A percentile compares a stretch with the other conserved stretches of the same genome.
Evolutionary conservation across 352 stramenopile genomes (phyloP).

Genomic region (Phytopythium montanum): DNA sequence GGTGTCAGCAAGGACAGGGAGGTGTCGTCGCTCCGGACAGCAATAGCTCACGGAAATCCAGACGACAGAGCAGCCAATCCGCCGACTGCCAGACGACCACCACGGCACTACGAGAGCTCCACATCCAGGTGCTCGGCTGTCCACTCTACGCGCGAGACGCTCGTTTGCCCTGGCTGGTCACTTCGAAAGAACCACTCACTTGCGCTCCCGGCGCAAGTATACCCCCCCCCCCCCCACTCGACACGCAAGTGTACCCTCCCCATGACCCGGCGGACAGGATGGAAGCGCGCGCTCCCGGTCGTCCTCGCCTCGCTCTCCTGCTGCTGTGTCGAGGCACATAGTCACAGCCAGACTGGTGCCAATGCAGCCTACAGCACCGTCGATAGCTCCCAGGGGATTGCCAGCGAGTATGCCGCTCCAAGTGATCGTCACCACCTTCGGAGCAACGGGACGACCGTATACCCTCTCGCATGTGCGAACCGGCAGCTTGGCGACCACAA

Average conservation of each 20-base stretch:
- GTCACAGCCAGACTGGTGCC: background rate
- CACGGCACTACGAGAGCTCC: background rate
- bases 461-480: background rate
- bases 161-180: background rate
- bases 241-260: background rate
- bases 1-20: background rate
- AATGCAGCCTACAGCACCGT: background rate
- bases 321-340: background rate
- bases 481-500: background rate
- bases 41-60: background rate
- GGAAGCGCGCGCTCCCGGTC: slow-evolving; percentile 1
- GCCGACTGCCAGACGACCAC: no score
- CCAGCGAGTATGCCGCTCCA: background rate
- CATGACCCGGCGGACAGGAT: slow-evolving; percentile 1
- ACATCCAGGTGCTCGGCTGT: background rate
- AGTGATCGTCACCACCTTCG: background rate
- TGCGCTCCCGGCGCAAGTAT: slow-evolving; percentile 7
- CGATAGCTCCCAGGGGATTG: background rate
- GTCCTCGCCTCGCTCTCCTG: background rate
- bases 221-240: background rate
- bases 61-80: background rate
- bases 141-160: background rate
- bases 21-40: background rate
- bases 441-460: background rate
- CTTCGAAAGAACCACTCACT: background rate